Conservation (phyloP, 306 rosid genomes). For the Corylus heterophylla region DNA sequence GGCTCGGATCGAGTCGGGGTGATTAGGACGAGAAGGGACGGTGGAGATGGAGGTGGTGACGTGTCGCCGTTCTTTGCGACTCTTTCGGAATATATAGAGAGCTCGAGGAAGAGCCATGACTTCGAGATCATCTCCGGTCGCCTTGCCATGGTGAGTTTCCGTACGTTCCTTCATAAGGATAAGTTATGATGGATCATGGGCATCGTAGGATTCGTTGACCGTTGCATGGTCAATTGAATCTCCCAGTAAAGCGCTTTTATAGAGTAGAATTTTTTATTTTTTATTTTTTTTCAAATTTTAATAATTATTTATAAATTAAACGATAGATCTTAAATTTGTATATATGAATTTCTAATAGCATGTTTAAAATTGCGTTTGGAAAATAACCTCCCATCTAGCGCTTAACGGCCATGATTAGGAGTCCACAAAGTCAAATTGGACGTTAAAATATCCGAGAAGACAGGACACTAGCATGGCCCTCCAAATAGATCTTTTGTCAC, state of each 20-base stretch:
- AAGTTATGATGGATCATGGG: background rate
- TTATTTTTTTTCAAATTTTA: no score
- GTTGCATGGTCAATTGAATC: background rate
- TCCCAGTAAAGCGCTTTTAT: no score
- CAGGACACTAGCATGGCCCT: background rate
- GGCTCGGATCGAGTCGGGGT: slow-evolving; percentile 58
- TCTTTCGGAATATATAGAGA: slow-evolving; percentile 76
- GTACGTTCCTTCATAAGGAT: background rate
- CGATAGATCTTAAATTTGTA: no score
- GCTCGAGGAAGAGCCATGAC: slow-evolving; percentile 82
- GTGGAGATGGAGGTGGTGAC: slow-evolving; percentile 34
- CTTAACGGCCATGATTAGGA: background rate
- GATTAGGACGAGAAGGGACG: slow-evolving; percentile 39
- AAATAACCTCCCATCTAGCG: no score
- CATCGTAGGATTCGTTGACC: background rate
- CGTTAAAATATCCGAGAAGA: no score
- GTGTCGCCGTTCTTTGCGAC: slow-evolving; percentile 68
- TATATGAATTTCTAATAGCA: no score
- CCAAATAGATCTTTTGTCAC: no score
- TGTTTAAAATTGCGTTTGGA: no score
- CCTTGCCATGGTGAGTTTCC: slow-evolving; percentile 77
- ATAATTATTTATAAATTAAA: no score
- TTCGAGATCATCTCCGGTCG: slow-evolving; percentile 94
- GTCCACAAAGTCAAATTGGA: no score
- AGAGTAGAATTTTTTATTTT: no score